Evolutionary conservation across 2,329 filamentous ascomycete species (phyloP).

Genomic region (Stagonosporopsis rhizophila): DNA sequence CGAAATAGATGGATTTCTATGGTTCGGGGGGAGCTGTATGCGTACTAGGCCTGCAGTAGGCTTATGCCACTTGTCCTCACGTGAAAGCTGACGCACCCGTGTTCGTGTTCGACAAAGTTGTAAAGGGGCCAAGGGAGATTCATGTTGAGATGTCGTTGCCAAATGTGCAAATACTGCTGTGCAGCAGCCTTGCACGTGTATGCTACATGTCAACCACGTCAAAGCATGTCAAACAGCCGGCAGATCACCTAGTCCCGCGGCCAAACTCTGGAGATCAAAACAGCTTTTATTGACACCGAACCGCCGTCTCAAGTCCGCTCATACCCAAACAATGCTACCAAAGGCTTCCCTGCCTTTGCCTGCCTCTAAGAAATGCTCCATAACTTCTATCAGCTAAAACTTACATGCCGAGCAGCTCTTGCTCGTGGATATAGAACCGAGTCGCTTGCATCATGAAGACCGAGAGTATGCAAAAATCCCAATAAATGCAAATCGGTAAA

Average conservation of each 20-base stretch:
- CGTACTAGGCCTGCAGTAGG: constrained; percentile 21
- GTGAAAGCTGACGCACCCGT: constrained; percentile 12
- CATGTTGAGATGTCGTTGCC: background rate
- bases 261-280: constrained; percentile 5
- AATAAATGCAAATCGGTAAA: constrained; percentile 27
- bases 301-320: constrained; percentile 4
- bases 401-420: constrained; percentile 26
- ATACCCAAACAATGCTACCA: constrained; percentile 26
- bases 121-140: background rate
- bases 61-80: constrained; percentile 27
- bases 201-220: background rate
- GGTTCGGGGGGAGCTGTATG: constrained; percentile 26
- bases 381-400: constrained; percentile 39
- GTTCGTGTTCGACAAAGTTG: constrained; percentile 11
- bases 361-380: constrained; percentile 33
- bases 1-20: constrained; percentile 40
- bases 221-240: constrained; percentile 9
- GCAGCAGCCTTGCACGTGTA: background rate
- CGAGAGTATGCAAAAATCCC: constrained; percentile 29
- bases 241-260: constrained; percentile 10
- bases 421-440: constrained; percentile 37
- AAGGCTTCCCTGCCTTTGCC: constrained; percentile 13
- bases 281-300: constrained; percentile 19
- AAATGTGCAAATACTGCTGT: too few species aligned
- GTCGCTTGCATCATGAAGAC: constrained; percentile 25